Evolutionary conservation across 1,139 yeast genomes (phyloP).

Genomic region (Blastobotrys malaysiensis): DNA sequence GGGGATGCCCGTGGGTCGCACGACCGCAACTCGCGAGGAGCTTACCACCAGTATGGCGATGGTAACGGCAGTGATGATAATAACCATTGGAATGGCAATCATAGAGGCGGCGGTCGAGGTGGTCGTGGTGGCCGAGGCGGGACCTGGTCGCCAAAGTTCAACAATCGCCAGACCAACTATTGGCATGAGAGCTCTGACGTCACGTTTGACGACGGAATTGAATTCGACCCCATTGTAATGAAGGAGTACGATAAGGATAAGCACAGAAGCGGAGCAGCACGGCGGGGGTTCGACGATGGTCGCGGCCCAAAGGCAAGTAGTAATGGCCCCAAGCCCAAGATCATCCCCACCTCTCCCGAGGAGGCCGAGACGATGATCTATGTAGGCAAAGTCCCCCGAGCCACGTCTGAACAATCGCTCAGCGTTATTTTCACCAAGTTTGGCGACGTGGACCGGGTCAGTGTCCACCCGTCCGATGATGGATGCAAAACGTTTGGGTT

Average conservation of each 20-base stretch:
- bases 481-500: slow-evolving; percentile 5
- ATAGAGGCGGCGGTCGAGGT: too few relatives aligned
- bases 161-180: not conserved
- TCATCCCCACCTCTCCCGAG: not conserved
- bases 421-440: slow-evolving; percentile 2
- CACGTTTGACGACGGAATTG: not conserved
- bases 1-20: not conserved
- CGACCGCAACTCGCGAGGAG: too few relatives aligned
- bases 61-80: not conserved
- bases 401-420: not conserved
- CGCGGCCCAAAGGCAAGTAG: not conserved
- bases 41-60: not conserved
- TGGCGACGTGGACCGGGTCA: not conserved
- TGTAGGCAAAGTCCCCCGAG: slow-evolving; percentile 9
- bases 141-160: not conserved
- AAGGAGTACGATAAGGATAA: not conserved
- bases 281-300: not conserved
- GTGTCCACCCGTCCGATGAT: not conserved
- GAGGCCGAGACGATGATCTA: slow-evolving; percentile 1
- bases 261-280: not conserved
- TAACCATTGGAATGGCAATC: not conserved
- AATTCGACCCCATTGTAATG: not conserved
- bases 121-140: not conserved
- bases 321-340: not conserved
- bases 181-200: not conserved